These are phyloP conservation scores for Cyphellophora attinorum DNA, from an alignment of 2,329 filamentous ascomycete species.

Conservation along the genomic window DNA sequence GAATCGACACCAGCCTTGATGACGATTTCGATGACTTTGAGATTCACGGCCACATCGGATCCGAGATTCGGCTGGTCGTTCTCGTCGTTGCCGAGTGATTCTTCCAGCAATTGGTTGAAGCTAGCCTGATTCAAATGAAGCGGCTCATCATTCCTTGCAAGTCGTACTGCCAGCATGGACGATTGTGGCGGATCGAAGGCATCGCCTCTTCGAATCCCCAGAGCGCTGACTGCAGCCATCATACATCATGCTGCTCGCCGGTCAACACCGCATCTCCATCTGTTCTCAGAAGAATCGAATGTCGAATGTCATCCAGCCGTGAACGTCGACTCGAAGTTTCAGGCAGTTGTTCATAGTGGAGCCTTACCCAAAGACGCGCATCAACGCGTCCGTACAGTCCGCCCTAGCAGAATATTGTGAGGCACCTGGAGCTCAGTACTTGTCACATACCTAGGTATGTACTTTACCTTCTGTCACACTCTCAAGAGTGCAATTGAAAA, in stretches of 20 bases:
- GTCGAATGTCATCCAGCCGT: too few relatives aligned
- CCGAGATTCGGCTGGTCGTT: conserved; percentile 40
- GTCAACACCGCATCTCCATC: too few relatives aligned
- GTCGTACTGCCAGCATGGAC: conserved; percentile 78
- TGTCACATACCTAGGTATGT: too few relatives aligned
- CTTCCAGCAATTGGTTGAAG: conserved; percentile 64
- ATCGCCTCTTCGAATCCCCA: conserved; percentile 12
- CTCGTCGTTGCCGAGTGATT: conserved; percentile 43
- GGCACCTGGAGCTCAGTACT: too few relatives aligned
- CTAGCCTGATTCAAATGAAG: conserved; percentile 60
- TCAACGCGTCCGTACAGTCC: too few relatives aligned
- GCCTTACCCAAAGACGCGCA: too few relatives aligned
- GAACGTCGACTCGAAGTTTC: too few relatives aligned
- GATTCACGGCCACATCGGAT: conserved; percentile 65
- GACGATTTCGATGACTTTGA: conserved; percentile 77
- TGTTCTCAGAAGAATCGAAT: too few relatives aligned
- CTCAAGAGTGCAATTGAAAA: too few relatives aligned
- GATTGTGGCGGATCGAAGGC: conserved; percentile 42
- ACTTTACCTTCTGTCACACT: too few relatives aligned
- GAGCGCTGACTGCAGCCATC: conserved; percentile 11
- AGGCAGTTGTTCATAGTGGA: too few relatives aligned
- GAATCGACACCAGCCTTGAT: conserved; percentile 62
- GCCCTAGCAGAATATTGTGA: too few relatives aligned
- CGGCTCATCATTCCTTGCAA: conserved; percentile 58
- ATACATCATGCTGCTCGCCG: not conserved